Base-by-base conservation (phyloP, 2,329 filamentous ascomycete genomes). In the Fusarium clavum region DNA sequence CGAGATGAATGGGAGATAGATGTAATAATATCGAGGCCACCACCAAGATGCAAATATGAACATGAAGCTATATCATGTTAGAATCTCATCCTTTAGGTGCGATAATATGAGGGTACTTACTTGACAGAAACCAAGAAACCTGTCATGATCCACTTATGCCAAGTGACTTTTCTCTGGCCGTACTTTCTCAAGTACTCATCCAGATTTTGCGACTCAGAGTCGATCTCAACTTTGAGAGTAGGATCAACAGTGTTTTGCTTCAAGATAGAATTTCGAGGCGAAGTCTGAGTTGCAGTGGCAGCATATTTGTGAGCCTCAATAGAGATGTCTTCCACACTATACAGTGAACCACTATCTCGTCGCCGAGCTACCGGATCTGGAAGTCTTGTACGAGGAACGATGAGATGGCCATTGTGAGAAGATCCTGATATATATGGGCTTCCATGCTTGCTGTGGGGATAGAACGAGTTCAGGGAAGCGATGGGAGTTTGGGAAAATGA, bases 31-130 rank as follows among this genome's bases (percentile, higher is more conserved):
- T 10, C 61, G 59, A n/a, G 70, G 59, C 72, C 72, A 75, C 64
- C 64, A 75, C 72, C 72, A 75, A 16, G 72, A 71, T 12, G 70
- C 67, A 48, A 74, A 75, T 16, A 75, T 74, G 46, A 75, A 74
- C 38, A 75, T 67, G 32, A 70, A 67, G 34, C 71, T 73, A 9
- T 2, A 30, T 24, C 0, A n/a, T 25, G 24, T 64, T 57, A 64
- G 55, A 22, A 6, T 11, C 3, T 3, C 9, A 2, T 14, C 18
- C 1, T 4, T 6, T 14, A 16, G 25, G 5, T 27, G 0, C 7
- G 22, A 4, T 9, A 32, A 13, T 7, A 2, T 20, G 3, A 2
- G 2, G 20, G 4, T 4, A 52, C 67, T 52, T 62, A 69, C 65
- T 69, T 69, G 60, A 58, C 27, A 40, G 55, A 45, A 25, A 69